A percentile compares a stretch with the other conserved stretches of the same genome.
Evolutionary conservation across 2,329 filamentous ascomycete genomes (phyloP).

Genomic region (Cladosporium halotolerans): DNA sequence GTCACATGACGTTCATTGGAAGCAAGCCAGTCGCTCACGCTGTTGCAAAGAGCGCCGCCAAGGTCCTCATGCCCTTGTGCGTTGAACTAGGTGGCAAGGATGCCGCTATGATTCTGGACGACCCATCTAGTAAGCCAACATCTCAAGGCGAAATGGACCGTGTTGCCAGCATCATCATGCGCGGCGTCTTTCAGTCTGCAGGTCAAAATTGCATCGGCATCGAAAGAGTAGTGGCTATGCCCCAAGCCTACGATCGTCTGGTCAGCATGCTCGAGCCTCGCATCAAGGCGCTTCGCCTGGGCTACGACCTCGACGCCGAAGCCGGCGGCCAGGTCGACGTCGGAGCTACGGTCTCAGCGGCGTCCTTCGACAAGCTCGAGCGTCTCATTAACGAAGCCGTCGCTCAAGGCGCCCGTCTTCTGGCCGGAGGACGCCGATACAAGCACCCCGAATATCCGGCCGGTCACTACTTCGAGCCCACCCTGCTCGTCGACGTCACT

Average conservation of each 20-base stretch:
- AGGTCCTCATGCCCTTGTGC: constrained; percentile 76
- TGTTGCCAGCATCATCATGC: constrained; percentile 76
- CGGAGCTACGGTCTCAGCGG: constrained; percentile 80
- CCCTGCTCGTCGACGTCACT: constrained; percentile 83
- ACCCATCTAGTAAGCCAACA: constrained; percentile 44
- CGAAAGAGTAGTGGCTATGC: constrained; percentile 80
- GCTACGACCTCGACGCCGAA: constrained; percentile 56
- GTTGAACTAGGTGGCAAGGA: constrained; percentile 95
- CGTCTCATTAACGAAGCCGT: constrained; percentile 71
- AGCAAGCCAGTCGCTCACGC: constrained; percentile 79
- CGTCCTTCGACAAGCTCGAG: constrained; percentile 70
- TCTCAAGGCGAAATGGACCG: constrained; percentile 56
- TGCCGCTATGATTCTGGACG: constrained; percentile 81
- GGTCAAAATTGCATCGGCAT: constrained; percentile 98
- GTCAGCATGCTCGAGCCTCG: constrained; percentile 64
- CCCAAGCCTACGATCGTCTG: constrained; percentile 68
- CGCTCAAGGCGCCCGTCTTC: constrained; percentile 66
- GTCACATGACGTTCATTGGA: constrained; percentile 93
- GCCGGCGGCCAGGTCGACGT: constrained; percentile 57
- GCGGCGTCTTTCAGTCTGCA: constrained; percentile 88
- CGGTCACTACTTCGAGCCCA: constrained; percentile 90
- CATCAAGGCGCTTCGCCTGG: constrained; percentile 68
- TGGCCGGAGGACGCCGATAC: constrained; percentile 70
- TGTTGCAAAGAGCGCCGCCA: constrained; percentile 80
- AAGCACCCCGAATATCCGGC: constrained; percentile 65